Percentiles rank a stretch among this genome's conserved stretches.
Conservation (phyloP, 2,329 filamentous ascomycete species). For the Celoporthe dispersa region DNA sequence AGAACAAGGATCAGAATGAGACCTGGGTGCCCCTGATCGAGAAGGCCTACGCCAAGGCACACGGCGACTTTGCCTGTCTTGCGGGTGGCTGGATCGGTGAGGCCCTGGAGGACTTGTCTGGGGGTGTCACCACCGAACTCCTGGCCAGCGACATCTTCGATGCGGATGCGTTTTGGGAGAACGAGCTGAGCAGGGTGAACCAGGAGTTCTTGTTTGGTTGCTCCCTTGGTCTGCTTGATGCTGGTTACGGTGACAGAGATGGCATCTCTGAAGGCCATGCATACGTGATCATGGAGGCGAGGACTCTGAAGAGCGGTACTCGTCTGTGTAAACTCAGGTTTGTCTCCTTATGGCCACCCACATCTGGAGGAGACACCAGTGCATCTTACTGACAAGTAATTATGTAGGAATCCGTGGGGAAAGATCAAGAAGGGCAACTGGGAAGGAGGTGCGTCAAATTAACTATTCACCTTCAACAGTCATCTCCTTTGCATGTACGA, state of each 20-base stretch:
- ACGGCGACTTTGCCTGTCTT: slow-evolving; percentile 78
- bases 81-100: slow-evolving; percentile 71
- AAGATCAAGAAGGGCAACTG: slow-evolving; percentile 76
- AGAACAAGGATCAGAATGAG: slow-evolving; percentile 75
- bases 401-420: slow-evolving; percentile 74
- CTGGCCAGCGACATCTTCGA: slow-evolving; percentile 72
- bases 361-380: too few relatives aligned
- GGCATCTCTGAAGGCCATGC: slow-evolving; percentile 64
- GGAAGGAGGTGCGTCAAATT: slow-evolving; percentile 58
- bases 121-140: slow-evolving; percentile 69
- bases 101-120: slow-evolving; percentile 63
- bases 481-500: too few relatives aligned
- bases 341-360: neutral
- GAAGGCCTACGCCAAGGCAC: slow-evolving; percentile 81
- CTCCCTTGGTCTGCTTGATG: slow-evolving; percentile 54
- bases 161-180: slow-evolving; percentile 77
- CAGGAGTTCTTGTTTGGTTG: slow-evolving; percentile 74
- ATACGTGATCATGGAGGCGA: slow-evolving; percentile 62
- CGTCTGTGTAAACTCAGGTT: slow-evolving; percentile 65
- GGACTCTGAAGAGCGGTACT: slow-evolving; percentile 60
- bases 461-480: too few relatives aligned
- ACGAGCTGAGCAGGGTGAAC: slow-evolving; percentile 79
- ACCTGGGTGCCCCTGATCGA: slow-evolving; percentile 81
- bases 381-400: slow-evolving; percentile 36
- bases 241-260: slow-evolving; percentile 52